phyloP scores from a whole-genome alignment of 140 eudicot genomes.

The Senecio squalidus region DNA sequence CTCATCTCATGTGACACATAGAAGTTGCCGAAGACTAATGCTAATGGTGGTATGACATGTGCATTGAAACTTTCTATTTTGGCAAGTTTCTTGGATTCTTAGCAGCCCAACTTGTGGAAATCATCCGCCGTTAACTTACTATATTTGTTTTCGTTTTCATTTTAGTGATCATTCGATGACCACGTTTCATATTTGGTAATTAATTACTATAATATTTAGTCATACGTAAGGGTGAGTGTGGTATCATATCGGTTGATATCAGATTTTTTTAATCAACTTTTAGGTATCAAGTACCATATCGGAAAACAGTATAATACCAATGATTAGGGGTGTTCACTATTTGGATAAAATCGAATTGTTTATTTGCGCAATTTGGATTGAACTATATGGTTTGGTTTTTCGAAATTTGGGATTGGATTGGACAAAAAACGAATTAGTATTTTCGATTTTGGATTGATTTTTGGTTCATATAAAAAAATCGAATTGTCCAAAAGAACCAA shows the following conservation, averaged over 20 bases:
- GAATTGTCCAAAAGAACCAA: too few relatives aligned
- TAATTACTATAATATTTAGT: neutral
- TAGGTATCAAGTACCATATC: too few relatives aligned
- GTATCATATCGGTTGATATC: too few relatives aligned
- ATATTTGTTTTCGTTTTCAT: neutral
- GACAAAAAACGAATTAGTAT: too few relatives aligned
- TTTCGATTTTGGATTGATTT: too few relatives aligned
- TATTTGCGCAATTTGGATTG: too few relatives aligned
- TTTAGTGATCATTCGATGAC: neutral
- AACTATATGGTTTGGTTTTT: too few relatives aligned
- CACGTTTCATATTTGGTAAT: constrained; percentile 13
- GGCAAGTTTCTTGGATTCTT: constrained; percentile 8
- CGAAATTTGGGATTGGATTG: too few relatives aligned
- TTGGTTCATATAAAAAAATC: too few relatives aligned
- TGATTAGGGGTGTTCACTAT: too few relatives aligned
- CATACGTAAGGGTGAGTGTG: neutral
- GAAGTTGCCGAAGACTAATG: constrained; percentile 19
- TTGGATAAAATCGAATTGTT: too few relatives aligned
- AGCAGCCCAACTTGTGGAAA: constrained; percentile 19
- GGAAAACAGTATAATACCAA: too few relatives aligned
- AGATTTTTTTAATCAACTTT: neutral
- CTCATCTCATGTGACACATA: constrained; percentile 27
- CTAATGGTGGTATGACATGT: constrained; percentile 19
- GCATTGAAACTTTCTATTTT: constrained; percentile 14
- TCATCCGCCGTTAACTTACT: constrained; percentile 1